Evolutionary conservation across 2,329 filamentous ascomycete genomes (phyloP), one percentile per base, ranked within the genome.

Genomic region (Talaromyces funiculosus): DNA sequence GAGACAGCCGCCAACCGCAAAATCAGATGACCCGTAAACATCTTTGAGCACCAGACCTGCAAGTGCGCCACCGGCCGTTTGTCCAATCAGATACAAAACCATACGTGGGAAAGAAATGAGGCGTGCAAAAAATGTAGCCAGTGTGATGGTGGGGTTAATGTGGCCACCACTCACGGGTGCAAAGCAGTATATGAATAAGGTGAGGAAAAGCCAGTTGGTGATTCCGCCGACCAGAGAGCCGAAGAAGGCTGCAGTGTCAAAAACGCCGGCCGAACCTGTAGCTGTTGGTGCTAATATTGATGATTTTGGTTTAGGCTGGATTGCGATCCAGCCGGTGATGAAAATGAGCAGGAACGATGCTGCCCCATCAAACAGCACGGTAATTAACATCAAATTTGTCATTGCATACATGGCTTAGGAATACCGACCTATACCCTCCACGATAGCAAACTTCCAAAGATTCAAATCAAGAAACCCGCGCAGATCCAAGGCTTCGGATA

Each of bases 131-230:
- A 84, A 79, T 2, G 81, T 82, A 2, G 79, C 75, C 51, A 84
- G 76, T 0, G 81, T 83, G 62, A 84, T 82, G 33, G 79, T 70
- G 1, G 81, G 81, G 64, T 82, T 84, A 59, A 84, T 68, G 65
- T 84, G 82, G 1, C 78, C 81, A 40, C 82, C 81, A 3, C 78
- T 80, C 0, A 78, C 77, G 0, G 80, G 77, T 4, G 75, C 78
- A 14, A 79, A 77, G 8, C 76, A 77, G 64, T 78, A 82, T 51
- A 84, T 81, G 65, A 83, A 79, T 0, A 81, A 65, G 0, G 80
- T 69, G 16, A 82, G 68, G 51, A 80, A 64, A 22, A 77, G 63
- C 10, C 72, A 67, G 61, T 75, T 81, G 60, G 72, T 71, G 38
- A 80, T 68, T 14, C 74, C 73, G 16, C 70, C 73, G 61, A 77